These are phyloP conservation scores for Delphinella strobiligena DNA, from an alignment of 2,329 filamentous ascomycete species.

Conservation along the genomic window DNA sequence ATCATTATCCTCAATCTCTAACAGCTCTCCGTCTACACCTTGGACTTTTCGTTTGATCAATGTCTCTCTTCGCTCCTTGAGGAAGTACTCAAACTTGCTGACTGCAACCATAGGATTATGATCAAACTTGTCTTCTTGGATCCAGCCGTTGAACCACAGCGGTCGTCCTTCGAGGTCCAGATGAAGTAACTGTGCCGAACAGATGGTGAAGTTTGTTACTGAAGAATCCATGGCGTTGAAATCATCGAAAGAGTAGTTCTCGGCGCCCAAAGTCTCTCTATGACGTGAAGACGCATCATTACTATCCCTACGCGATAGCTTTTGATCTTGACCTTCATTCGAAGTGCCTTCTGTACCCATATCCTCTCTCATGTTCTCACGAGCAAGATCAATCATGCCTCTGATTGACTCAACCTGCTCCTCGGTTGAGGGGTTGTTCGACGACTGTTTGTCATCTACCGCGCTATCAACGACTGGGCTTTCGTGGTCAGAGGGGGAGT, in stretches of 20 bases:
- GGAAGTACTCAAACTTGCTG: conserved; percentile 22
- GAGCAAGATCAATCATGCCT: too few relatives aligned
- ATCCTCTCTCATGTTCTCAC: too few relatives aligned
- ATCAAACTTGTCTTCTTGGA: conserved; percentile 30
- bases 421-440: too few relatives aligned
- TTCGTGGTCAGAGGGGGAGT: too few relatives aligned
- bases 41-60: too few relatives aligned
- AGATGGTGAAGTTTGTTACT: conserved; percentile 23
- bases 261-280: not conserved
- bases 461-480: too few relatives aligned
- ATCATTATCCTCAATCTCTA: conserved; percentile 10
- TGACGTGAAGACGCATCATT: too few relatives aligned
- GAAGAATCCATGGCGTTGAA: not conserved
- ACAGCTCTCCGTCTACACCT: conserved; percentile 11
- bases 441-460: too few relatives aligned
- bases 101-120: conserved; percentile 22
- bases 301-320: too few relatives aligned
- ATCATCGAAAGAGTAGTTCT: not conserved
- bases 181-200: conserved; percentile 34
- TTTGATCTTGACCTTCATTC: too few relatives aligned
- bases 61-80: conserved; percentile 21
- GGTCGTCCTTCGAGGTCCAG: conserved; percentile 27
- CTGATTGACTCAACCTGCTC: too few relatives aligned
- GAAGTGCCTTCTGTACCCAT: too few relatives aligned
- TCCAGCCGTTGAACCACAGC: conserved; percentile 37